Base-by-base conservation (phyloP, 306 rosid genomes). In the Arachis stenosperma region DNA sequence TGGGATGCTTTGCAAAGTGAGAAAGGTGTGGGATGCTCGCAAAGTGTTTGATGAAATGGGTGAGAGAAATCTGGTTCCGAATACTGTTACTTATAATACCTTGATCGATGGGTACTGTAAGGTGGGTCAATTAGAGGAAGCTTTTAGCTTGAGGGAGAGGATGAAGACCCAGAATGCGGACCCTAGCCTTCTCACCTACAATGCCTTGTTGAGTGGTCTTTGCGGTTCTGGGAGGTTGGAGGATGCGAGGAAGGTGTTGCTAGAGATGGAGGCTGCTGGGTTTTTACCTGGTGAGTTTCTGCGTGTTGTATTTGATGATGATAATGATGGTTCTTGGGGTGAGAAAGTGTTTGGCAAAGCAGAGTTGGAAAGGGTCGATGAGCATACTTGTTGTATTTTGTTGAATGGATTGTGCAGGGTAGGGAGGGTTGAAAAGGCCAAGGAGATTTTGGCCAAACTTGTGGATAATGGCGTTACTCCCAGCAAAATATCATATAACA, bases 41-140 rank as follows among this genome's bases (percentile, higher is more conserved):
- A 84, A 84, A 56, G 2, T 84, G 82, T 90, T 92, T 17, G 95
- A 88, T 48, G 95, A 88, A 90, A 87, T 90, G 91, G 9, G 63
- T 61, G 65, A 72, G 0, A 81, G 70, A 70, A 74, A 76, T 1
- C 5, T 75, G 40, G 65, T 50, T 8, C 92, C 88, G 0, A 90
- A 71, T 84, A 81, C 75, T 74, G 87, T 90, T 33, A 90, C 88
- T 1, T 85, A 82, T 61, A 92, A 92, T 66, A 88, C 91, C 6
- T 67, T 88, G 63, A 84, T 90, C 53, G 88, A 83, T 77, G 96
- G 95, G 57, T 88, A 77, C 56, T 92, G 81, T 78, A 92, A 88
- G 77, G 86, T 39, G 74, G 89, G 92, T 70, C 87, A 85, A 52
- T 17, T 86, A 61, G 92, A 85, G 50, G 80, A 72, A 71, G 97